phyloP scores from a whole-genome alignment of 176 grass and related monocot genomes.

The Pontederia paniculata region DNA sequence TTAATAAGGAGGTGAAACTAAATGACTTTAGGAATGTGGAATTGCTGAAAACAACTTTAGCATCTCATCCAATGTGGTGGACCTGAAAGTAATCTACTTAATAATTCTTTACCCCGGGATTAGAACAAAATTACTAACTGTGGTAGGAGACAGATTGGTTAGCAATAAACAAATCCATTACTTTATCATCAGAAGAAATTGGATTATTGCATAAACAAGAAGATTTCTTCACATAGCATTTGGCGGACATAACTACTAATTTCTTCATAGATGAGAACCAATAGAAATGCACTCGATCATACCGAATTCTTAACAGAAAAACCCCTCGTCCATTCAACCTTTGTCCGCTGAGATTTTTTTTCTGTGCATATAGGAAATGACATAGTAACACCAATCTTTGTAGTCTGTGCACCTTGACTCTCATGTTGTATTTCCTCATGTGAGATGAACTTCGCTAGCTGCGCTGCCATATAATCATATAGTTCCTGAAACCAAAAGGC shows the following conservation, averaged over 20 bases:
- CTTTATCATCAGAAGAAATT: too few species aligned
- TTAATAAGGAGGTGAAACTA: too few species aligned
- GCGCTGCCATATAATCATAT: constrained; percentile 1
- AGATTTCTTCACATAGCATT: neutral
- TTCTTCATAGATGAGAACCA: neutral
- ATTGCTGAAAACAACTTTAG: too few species aligned
- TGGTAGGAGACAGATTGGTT: too few species aligned
- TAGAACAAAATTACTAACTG: too few species aligned
- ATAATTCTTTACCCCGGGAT: neutral
- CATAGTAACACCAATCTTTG: constrained; percentile 3
- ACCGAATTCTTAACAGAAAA: constrained; percentile 3
- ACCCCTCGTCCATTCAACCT: neutral
- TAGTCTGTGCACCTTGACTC: neutral
- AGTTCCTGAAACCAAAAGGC: neutral
- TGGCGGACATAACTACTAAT: neutral
- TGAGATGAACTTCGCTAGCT: constrained; percentile 6
- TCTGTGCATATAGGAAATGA: neutral
- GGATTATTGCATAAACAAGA: too few species aligned
- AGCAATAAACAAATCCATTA: too few species aligned
- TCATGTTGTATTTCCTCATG: neutral
- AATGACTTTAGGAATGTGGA: too few species aligned
- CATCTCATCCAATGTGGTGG: too few species aligned
- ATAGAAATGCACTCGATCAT: neutral
- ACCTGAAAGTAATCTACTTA: neutral
- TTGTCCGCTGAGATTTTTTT: neutral